Evolutionary conservation across 495 filamentous ascomycete species (phyloP).

Genomic region (Alectoria sarmentosa): DNA sequence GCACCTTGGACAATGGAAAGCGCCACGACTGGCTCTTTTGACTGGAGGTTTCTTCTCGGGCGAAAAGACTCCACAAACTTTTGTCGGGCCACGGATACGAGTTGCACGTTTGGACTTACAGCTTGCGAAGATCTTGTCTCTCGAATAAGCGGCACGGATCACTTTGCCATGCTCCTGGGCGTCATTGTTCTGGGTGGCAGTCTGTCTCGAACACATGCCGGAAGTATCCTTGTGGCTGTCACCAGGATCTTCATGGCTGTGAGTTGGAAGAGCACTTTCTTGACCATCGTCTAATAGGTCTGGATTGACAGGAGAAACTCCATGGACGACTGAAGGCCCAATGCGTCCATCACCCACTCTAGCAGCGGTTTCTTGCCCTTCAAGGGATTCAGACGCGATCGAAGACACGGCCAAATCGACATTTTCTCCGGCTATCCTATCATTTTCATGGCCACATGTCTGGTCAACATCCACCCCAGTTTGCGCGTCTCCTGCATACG

Average conservation of each 20-base stretch:
- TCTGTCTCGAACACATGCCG: not conserved
- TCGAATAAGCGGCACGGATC: not conserved
- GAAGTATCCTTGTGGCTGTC: not conserved
- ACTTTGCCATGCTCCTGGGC: not conserved
- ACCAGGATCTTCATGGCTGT: not conserved
- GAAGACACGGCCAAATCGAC: not conserved
- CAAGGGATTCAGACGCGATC: not conserved
- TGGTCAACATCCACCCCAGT: not conserved
- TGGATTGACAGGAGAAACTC: not conserved
- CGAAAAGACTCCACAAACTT: not conserved
- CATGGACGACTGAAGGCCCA: not conserved
- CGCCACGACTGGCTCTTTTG: not conserved
- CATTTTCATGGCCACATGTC: not conserved
- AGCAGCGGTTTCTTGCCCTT: not conserved
- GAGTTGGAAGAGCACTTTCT: not conserved
- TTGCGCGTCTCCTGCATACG: not conserved
- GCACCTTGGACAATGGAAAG: not conserved
- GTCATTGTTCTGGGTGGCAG: not conserved
- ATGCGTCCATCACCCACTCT: not conserved
- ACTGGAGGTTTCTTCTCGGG: not conserved
- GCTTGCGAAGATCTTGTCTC: not conserved
- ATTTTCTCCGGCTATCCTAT: not conserved
- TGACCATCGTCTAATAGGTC: not conserved
- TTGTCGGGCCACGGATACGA: not conserved
- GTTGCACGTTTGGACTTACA: not conserved